These are phyloP conservation scores for Galerina sulciceps DNA, from an alignment of 768 basidiomycete species.

Conservation along the genomic window DNA sequence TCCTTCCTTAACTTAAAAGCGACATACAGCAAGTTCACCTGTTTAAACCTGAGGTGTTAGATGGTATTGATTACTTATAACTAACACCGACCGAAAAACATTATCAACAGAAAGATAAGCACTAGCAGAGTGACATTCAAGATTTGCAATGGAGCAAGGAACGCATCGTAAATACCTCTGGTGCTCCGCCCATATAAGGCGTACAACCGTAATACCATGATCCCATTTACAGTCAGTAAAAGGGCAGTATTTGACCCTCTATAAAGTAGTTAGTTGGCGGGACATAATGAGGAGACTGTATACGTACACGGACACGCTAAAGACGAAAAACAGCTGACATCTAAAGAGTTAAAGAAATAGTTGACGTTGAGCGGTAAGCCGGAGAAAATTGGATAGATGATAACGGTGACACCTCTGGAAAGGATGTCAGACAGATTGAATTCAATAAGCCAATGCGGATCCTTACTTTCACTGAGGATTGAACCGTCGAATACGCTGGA, in stretches of 20 bases:
- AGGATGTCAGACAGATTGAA: background rate
- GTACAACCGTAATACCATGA: background rate
- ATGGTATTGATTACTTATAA: background rate
- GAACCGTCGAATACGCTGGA: background rate
- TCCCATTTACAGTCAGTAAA: background rate
- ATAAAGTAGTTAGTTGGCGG: background rate
- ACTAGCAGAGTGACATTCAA: background rate
- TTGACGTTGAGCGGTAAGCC: background rate
- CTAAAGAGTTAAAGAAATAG: background rate
- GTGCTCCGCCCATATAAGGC: background rate
- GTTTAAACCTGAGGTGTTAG: background rate
- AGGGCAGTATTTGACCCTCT: constrained; percentile 4
- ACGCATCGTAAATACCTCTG: background rate
- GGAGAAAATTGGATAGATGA: background rate
- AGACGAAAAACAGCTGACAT: background rate
- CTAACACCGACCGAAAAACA: background rate
- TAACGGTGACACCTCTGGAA: background rate
- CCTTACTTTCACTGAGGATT: background rate
- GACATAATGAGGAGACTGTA: background rate
- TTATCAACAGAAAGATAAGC: background rate
- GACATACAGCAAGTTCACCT: background rate
- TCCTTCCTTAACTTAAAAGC: background rate
- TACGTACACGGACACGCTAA: background rate
- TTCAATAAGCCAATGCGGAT: background rate
- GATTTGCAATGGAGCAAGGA: background rate